Evolutionary conservation across 2,329 filamentous ascomycete species (phyloP).

Genomic region (Tolypocladium inflatum): DNA sequence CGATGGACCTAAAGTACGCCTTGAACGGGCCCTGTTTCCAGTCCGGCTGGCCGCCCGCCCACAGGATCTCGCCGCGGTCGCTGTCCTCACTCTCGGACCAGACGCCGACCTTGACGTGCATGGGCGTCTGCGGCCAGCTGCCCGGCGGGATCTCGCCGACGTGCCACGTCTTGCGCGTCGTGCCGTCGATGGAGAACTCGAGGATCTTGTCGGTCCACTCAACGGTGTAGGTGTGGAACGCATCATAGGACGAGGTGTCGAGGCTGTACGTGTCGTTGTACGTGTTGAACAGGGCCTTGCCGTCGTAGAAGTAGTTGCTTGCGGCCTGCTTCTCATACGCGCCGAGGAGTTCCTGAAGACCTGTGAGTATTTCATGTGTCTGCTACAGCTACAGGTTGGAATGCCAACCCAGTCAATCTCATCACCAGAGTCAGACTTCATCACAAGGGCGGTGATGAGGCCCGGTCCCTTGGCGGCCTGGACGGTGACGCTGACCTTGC

Average conservation of each 20-base stretch:
- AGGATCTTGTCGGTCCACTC: conserved; percentile 54
- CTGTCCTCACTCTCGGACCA: conserved; percentile 40
- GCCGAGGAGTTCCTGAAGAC: conserved; percentile 16
- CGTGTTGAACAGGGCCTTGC: conserved; percentile 41
- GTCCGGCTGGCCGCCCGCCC: conserved; percentile 50
- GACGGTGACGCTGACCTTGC: conserved; percentile 59
- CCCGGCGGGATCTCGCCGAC: conserved; percentile 37
- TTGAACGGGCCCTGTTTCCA: conserved; percentile 17
- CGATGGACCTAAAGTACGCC: conserved; percentile 15
- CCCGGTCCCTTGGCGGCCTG: conserved; percentile 63
- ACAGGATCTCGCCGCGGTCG: conserved; percentile 51
- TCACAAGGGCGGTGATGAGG: conserved; percentile 66
- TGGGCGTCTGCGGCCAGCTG: conserved; percentile 59
- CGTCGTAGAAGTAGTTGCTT: conserved; percentile 73
- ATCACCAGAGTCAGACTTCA: conserved; percentile 70
- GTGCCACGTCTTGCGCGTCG: conserved; percentile 17
- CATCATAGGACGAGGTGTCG: conserved; percentile 22
- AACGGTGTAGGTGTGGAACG: conserved; percentile 55
- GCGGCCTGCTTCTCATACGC: conserved; percentile 49
- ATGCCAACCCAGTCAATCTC: conserved; percentile 46
- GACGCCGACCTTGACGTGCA: conserved; percentile 54
- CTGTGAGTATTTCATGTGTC: not conserved
- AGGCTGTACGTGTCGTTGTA: conserved; percentile 41
- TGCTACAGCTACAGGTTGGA: not conserved
- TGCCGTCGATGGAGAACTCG: conserved; percentile 49